A percentile compares a stretch with the other conserved stretches of the same genome.
Evolutionary conservation across 331 rosid genomes (phyloP).

Genomic region (Ulmus americana): DNA sequence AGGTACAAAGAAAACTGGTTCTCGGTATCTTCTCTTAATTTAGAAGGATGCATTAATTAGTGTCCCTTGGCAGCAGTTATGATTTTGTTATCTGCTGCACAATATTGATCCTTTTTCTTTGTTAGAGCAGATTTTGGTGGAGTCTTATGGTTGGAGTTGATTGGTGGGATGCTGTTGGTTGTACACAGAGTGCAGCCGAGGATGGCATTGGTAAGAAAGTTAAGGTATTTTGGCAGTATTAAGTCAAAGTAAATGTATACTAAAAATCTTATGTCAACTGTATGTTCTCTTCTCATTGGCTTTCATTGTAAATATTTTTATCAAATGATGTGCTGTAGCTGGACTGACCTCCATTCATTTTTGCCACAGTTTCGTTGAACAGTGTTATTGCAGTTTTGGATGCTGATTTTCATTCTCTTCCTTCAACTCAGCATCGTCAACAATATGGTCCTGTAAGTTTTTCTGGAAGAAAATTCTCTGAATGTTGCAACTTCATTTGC

Average conservation of each 20-base stretch:
- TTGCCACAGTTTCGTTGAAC: conserved; percentile 67
- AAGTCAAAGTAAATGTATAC: not conserved
- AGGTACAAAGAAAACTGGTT: conserved; percentile 45
- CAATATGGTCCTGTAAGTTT: conserved; percentile 88
- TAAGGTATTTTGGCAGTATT: conserved; percentile 16
- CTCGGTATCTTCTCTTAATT: not conserved
- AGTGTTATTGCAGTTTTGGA: conserved; percentile 92
- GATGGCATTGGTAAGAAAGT: conserved; percentile 81
- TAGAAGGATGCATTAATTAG: conserved; percentile 14
- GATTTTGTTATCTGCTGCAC: not conserved
- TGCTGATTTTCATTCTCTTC: conserved; percentile 96
- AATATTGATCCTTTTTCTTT: not conserved
- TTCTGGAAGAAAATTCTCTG: not conserved
- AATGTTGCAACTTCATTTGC: no score
- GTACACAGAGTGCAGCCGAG: conserved; percentile 96
- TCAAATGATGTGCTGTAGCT: conserved; percentile 9
- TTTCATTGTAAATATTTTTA: conserved; percentile 4
- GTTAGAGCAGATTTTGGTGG: conserved; percentile 88
- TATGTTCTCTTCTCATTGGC: conserved; percentile 4
- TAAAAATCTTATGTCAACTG: not conserved
- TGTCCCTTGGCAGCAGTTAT: not conserved
- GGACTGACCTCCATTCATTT: conserved; percentile 25
- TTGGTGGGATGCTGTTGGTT: conserved; percentile 99
- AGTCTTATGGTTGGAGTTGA: conserved; percentile 96
- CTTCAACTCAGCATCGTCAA: conserved; percentile 85